phyloP scores from a whole-genome alignment of 2,329 filamentous ascomycete species.

The Venturia nashicola region DNA sequence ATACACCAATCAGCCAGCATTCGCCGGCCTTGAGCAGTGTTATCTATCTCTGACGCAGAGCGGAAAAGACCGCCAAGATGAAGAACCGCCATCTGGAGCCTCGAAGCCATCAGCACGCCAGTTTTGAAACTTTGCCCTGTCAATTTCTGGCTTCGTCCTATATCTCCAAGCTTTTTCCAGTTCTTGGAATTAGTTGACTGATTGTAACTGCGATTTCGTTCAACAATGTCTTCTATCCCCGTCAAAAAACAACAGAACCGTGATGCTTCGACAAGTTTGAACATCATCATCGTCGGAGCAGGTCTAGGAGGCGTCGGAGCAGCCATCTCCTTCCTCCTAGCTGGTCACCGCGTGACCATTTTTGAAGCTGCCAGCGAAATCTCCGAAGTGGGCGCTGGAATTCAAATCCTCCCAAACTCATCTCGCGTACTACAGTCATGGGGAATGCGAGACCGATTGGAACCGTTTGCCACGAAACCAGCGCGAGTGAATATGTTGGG shows the following conservation, averaged over 20 bases:
- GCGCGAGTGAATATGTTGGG: constrained; percentile 36
- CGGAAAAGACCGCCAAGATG: background rate
- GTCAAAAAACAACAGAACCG: background rate
- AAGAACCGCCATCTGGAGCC: background rate
- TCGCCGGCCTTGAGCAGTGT: background rate
- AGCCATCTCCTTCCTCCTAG: constrained; percentile 33
- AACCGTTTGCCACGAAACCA: constrained; percentile 29
- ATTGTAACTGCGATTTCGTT: background rate
- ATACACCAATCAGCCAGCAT: background rate
- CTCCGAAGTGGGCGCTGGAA: constrained; percentile 38
- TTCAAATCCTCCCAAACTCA: constrained; percentile 38
- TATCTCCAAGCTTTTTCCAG: background rate
- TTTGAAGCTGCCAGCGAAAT: constrained; percentile 36
- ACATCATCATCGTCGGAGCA: constrained; percentile 44
- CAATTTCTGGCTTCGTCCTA: background rate
- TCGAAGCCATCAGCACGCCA: background rate
- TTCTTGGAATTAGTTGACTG: no score
- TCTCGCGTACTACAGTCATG: constrained; percentile 35
- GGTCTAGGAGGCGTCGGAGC: constrained; percentile 42
- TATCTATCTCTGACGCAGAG: background rate
- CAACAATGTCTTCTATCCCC: background rate
- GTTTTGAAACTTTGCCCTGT: background rate
- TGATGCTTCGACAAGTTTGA: background rate
- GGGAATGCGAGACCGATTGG: constrained; percentile 34
- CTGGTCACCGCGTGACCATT: constrained; percentile 35